phyloP scores from a whole-genome alignment of 345 rosid genomes.

The Eutrema japonicum region DNA sequence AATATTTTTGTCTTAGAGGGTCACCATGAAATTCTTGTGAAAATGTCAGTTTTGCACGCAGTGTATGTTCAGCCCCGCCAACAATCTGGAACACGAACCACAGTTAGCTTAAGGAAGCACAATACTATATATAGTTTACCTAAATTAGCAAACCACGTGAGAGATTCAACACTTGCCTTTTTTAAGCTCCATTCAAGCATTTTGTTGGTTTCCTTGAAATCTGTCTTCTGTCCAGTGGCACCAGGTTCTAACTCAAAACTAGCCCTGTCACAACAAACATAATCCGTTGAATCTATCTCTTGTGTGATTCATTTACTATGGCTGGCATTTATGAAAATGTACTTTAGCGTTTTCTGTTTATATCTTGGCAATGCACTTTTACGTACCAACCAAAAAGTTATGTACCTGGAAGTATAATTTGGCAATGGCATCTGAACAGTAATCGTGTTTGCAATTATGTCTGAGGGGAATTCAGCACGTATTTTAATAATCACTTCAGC shows the following conservation, averaged over 20 bases:
- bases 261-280: constrained; percentile 55
- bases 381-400: constrained; percentile 17
- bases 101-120: constrained; percentile 11
- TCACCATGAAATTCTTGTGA: constrained; percentile 89
- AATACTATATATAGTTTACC: constrained; percentile 1
- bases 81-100: constrained; percentile 57
- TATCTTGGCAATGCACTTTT: background rate
- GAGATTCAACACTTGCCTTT: constrained; percentile 57
- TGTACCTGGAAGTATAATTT: constrained; percentile 82
- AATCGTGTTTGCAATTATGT: constrained; percentile 83
- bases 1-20: constrained; percentile 3
- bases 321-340: background rate
- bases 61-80: constrained; percentile 91
- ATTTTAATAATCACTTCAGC: constrained; percentile 92
- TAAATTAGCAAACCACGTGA: constrained; percentile 10
- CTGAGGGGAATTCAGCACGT: constrained; percentile 80
- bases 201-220: constrained; percentile 87
- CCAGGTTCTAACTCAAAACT: constrained; percentile 87
- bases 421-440: constrained; percentile 91
- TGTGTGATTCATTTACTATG: background rate
- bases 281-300: constrained; percentile 3
- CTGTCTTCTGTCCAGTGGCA: constrained; percentile 85
- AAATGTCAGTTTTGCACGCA: constrained; percentile 93
- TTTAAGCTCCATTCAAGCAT: constrained; percentile 91
- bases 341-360: background rate